A percentile compares a stretch with the other conserved stretches of the same genome.
Conservation (phyloP, 495 filamentous ascomycete genomes). For the Talaromyces borbonicus region DNA sequence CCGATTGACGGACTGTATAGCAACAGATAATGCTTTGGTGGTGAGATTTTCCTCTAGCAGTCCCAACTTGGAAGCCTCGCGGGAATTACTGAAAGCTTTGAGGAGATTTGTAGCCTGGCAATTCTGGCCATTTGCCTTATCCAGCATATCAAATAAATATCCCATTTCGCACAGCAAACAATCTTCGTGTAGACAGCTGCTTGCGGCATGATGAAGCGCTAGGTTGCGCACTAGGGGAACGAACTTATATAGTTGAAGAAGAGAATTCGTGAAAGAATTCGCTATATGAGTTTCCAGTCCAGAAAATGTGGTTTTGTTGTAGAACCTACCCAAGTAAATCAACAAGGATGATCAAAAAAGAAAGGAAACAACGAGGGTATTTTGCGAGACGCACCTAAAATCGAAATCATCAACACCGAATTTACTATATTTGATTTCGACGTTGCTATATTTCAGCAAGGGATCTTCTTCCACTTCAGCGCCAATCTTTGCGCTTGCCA, state of each 20-base stretch:
- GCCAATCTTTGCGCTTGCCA: constrained; percentile 51
- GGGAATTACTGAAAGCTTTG: constrained; percentile 71
- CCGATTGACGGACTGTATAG: constrained; percentile 68
- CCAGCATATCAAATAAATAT: constrained; percentile 95
- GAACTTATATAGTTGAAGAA: constrained; percentile 86
- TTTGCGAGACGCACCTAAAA: constrained; percentile 59
- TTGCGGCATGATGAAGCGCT: constrained; percentile 81
- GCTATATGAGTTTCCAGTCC: constrained; percentile 92
- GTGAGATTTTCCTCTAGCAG: constrained; percentile 76
- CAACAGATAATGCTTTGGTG: constrained; percentile 54
- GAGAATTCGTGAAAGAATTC: constrained; percentile 90
- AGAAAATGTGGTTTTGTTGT: constrained; percentile 83
- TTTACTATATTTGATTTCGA: constrained; percentile 94
- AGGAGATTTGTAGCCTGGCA: constrained; percentile 97
- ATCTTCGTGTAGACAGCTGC: constrained; percentile 64
- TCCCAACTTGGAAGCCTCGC: constrained; percentile 59
- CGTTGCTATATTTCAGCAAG: constrained; percentile 74
- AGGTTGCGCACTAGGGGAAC: constrained; percentile 82
- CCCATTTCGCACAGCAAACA: constrained; percentile 93
- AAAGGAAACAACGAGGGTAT: neutral
- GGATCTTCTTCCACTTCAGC: constrained; percentile 59
- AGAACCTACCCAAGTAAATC: constrained; percentile 49
- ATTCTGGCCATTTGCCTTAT: constrained; percentile 84
- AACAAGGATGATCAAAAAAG: constrained; percentile 7
- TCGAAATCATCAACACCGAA: constrained; percentile 98